Evolutionary conservation across 345 rosid genomes (phyloP).

Genomic region (Populus davidiana): DNA sequence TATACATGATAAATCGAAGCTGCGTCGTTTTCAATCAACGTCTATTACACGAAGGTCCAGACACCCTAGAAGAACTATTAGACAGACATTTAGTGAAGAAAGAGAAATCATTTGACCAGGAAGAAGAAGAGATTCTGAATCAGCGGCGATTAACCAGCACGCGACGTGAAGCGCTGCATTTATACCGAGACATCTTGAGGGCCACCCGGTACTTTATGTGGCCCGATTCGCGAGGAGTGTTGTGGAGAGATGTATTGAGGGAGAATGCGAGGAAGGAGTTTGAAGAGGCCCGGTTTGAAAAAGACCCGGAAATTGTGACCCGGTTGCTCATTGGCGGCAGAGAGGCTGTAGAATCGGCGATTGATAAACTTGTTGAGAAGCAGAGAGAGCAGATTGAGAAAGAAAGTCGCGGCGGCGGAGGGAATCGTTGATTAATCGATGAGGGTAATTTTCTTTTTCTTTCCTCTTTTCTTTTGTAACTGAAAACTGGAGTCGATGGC

Average conservation of each 20-base stretch:
- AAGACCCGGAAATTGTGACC: constrained; percentile 73
- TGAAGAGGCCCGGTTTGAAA: constrained; percentile 76
- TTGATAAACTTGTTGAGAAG: constrained; percentile 78
- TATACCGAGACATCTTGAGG: constrained; percentile 82
- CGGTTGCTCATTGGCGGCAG: constrained; percentile 74
- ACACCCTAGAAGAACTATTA: constrained; percentile 72
- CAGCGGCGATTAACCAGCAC: constrained; percentile 62
- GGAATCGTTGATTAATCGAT: not conserved
- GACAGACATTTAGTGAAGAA: constrained; percentile 71
- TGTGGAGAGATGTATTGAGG: constrained; percentile 77
- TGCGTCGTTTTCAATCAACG: constrained; percentile 15
- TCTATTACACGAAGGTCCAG: constrained; percentile 67
- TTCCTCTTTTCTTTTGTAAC: not conserved
- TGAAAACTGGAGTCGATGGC: no score
- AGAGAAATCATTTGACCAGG: constrained; percentile 51
- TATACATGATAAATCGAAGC: not conserved
- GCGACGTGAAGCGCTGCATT: constrained; percentile 68
- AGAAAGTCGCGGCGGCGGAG: constrained; percentile 32
- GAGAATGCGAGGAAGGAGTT: constrained; percentile 84
- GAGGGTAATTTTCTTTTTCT: not conserved
- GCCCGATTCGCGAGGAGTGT: constrained; percentile 63
- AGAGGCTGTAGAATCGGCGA: constrained; percentile 66
- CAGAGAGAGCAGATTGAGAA: constrained; percentile 61
- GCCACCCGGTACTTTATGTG: constrained; percentile 78
- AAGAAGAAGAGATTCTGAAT: constrained; percentile 55